Base-by-base conservation (phyloP, 169 alveolate genomes). In the Cryptosporidium andersoni region DNA sequence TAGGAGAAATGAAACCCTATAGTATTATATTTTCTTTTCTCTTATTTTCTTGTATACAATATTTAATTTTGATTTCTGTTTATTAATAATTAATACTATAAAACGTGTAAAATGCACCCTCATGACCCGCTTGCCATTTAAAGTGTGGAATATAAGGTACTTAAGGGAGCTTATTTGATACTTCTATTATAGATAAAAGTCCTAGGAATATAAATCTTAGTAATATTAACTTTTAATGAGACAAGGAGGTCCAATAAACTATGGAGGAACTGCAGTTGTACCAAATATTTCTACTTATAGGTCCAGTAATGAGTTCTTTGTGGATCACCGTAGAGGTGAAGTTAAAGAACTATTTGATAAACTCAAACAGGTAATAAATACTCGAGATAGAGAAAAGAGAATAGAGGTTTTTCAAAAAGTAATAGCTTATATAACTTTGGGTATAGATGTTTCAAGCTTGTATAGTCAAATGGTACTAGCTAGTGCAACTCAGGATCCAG, bases 401-500 rank as follows among this genome's bases (percentile, higher is more conserved):
- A 82, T 95, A 63, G 98, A 95, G 65, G 93, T 92, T 1, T 92
- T 97, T 55, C 96, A 97, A 91, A 94, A 96, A 81, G 94, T 91
- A 39, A 94, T 95, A 45, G 93, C 95, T 48, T 89, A 90, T 53
- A 94, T 95, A 96, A 92, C 96, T 14, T 88, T 92, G 80, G 98
- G 99, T 45, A 95, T 98, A 47, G 99, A 98, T 80, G 99, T 97
- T 45, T 96, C 99, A 42, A 94, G 95, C 51, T 94, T 98, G 58
- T 98, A 96, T 90, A 93, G 97, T 68, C 99, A 97, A 82, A 97
- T 98, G 96, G 97, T 97, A 51, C 96, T 97, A 96, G 97, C 96
- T 12, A 94, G 98, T 53, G 92, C 94, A 42, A 97, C 99, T 3
- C 95, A 94, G 51, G 99, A 98, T 91, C 94, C 96, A 66, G 98